Base-by-base conservation (phyloP, 2,329 filamentous ascomycete genomes). In the Grosmannia serpens region DNA sequence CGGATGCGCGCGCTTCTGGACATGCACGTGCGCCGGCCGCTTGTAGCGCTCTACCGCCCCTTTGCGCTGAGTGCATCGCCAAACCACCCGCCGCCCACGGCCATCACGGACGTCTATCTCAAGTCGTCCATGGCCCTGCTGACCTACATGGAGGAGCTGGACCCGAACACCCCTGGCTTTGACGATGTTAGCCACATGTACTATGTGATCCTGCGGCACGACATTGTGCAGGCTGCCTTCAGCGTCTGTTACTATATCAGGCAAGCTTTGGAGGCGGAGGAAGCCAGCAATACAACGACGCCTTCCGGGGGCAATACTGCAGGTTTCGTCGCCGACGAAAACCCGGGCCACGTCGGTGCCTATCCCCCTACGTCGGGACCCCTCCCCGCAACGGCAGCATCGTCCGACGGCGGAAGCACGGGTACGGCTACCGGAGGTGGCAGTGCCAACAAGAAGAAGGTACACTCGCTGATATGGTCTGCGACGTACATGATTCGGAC, bases 161-260 rank as follows among this genome's bases (percentile, higher is more conserved):
- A 82, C 59, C 75, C 77, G 0, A 65, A 69, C 27, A 69, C 74
- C 6, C 70, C 75, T 2, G 73, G 75, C 53, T 81, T 77, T 56
- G 68, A 72, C 47, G 74, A 77, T 49, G 71, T 79, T 27, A 73
- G 73, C 62, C 76, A 79, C 59, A 77, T 81, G 72, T 79, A 80
- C 58, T 73, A 80, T 59, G 72, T 80, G 54, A 70, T 80, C 13
- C 66, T 82, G 41, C 79, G 77, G 63, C 74, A 75, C 60, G 80
- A 82, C 61, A 77, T 82, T 27, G 70, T 81, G 24, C 78, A 82
- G 65, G 78, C 79, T 0, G 77, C 78, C 3, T 73, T 82, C 51
- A 79, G 78, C 59, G 70, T 82, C 15, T 82, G 80, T 64, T 81
- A 77, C 62, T 82, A 79, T 59, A 79, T 82, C 65, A 72, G 71